Evolutionary conservation across 768 basidiomycete species (phyloP), one percentile per base, ranked within the genome.

Genomic region (Boletus pseudo-olivaceus): DNA sequence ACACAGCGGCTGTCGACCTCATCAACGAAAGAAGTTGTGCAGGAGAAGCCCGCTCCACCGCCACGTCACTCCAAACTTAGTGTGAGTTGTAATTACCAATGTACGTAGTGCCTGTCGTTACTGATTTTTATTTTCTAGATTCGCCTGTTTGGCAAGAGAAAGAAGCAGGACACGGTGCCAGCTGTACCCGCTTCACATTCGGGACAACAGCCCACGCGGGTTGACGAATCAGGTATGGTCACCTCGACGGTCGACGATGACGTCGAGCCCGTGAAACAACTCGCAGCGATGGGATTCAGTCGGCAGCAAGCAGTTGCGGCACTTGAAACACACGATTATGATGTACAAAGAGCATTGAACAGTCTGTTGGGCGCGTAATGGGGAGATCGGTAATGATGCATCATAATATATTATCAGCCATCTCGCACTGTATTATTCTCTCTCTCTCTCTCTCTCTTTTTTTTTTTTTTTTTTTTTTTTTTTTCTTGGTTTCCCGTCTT

Each of bases 241-340:
- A 80, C 84, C 2, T 82, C 86, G 1, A 79, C 79, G 12, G 75
- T 76, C 12, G 85, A 84, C 29, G 88, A 88, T 58, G 89, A 93
- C 54, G 83, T 85, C 12, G 84, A 85, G 57, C 74, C 85, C 2
- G 88, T 94, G 20, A 89, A 85, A 64, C 85, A 88, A 65, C 75
- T 98, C 38, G 84, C 84, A 44, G 81, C 79, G 19, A 97, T 98
- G 94, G 96, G 96, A 26, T 98, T 98, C 76, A 85, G 81, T 57
- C 82, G 95, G 39, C 70, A 75, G 15, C 85, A 94, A 67, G 90
- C 92, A 0, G 82, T 98, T 7, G 79, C 79, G 12, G 93, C 95
- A 12, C 76, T 98, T 7, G 95, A 96, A 70, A 84, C 81, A 53
- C 77, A 88, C 65, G 85, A 83, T 51, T 97, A 96, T 64, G 87